Conservation (phyloP, 768 basidiomycete species). For the Hericium coralloides region DNA sequence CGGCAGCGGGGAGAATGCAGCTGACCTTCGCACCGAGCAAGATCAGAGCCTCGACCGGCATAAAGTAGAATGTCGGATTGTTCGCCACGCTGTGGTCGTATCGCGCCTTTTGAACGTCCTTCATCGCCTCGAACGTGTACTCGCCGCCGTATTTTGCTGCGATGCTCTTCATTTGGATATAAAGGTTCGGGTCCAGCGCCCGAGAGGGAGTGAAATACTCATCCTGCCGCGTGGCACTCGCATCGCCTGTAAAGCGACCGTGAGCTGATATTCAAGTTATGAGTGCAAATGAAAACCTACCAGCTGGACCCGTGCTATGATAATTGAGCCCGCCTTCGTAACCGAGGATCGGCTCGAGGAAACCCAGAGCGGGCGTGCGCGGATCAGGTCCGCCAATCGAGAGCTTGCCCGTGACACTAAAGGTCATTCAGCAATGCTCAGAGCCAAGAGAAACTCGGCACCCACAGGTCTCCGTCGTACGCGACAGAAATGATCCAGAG, state of each 20-base stretch:
- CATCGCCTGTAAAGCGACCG: background rate
- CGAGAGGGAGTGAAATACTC: background rate
- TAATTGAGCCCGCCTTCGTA: background rate
- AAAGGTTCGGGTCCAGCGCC: background rate
- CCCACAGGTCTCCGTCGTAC: background rate
- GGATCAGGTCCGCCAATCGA: background rate
- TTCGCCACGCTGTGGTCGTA: background rate
- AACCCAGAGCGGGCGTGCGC: background rate
- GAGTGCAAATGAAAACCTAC: background rate
- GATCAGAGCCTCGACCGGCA: background rate
- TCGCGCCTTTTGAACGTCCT: background rate
- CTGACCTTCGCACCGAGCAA: background rate
- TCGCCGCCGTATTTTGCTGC: background rate
- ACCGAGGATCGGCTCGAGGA: background rate
- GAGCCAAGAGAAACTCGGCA: background rate
- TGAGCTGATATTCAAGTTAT: background rate
- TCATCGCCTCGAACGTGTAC: background rate
- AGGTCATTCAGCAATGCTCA: background rate
- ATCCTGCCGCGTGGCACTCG: background rate
- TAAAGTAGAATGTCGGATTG: background rate
- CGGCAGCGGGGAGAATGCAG: background rate
- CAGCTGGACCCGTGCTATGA: background rate
- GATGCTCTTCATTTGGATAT: background rate
- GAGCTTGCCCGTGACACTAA: background rate
- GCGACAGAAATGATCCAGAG: background rate